A percentile compares a stretch with the other conserved stretches of the same genome.
Evolutionary conservation across 306 rosid species (phyloP).

Genomic region (Vicia faba): DNA sequence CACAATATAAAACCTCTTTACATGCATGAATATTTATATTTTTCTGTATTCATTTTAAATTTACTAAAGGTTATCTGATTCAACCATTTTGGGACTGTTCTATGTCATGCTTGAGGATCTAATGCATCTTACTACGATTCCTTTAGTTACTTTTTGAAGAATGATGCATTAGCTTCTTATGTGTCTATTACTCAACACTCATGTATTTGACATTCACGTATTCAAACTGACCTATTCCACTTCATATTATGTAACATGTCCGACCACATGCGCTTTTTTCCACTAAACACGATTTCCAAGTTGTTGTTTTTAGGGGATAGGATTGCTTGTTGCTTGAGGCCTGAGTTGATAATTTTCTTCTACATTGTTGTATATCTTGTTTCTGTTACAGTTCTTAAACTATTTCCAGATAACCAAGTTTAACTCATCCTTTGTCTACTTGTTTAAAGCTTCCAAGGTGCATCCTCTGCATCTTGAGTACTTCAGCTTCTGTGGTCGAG

Average conservation of each 20-base stretch:
- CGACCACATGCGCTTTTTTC: neutral
- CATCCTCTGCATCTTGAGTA: constrained; percentile 87
- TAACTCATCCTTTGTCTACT: constrained; percentile 33
- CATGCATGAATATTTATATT: neutral
- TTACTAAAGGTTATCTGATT: constrained; percentile 12
- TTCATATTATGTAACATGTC: neutral
- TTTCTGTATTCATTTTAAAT: constrained; percentile 11
- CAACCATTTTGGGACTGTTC: constrained; percentile 17
- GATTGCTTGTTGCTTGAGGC: constrained; percentile 14
- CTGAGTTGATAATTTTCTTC: constrained; percentile 13
- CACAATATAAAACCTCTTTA: constrained; percentile 3
- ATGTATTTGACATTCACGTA: constrained; percentile 10
- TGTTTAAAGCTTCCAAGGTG: constrained; percentile 80
- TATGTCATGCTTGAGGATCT: constrained; percentile 21
- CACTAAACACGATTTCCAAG: constrained; percentile 20
- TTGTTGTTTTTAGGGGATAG: neutral
- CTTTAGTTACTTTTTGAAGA: constrained; percentile 5
- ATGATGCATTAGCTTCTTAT: constrained; percentile 1
- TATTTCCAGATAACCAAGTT: constrained; percentile 22
- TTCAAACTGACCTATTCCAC: constrained; percentile 12
- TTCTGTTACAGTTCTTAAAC: constrained; percentile 19
- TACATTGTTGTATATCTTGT: constrained; percentile 24
- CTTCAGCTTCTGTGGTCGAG: constrained; percentile 83
- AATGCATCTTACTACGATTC: constrained; percentile 4
- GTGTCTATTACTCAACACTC: constrained; percentile 27